Evolutionary conservation across 2,329 filamentous ascomycete species (phyloP).

Genomic region (Aspergillus sclerotialis): DNA sequence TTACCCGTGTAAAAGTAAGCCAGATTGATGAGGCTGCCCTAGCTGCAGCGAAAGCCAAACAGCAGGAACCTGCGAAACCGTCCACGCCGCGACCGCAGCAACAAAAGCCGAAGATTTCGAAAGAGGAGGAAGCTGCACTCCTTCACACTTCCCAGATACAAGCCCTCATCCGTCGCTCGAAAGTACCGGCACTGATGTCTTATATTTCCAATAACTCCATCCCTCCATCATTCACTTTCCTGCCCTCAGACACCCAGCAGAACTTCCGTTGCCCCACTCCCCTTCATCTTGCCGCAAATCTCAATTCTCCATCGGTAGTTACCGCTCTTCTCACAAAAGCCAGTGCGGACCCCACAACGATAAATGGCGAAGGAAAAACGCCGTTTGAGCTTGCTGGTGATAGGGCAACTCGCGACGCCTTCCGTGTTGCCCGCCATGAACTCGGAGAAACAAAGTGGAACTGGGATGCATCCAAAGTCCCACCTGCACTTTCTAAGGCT

Average conservation of each 20-base stretch:
- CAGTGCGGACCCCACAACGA: constrained; percentile 63
- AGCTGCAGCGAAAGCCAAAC: constrained; percentile 43
- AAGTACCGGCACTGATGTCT: constrained; percentile 75
- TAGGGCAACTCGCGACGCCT: constrained; percentile 77
- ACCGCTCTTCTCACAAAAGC: constrained; percentile 68
- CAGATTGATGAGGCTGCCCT: constrained; percentile 64
- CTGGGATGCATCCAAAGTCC: constrained; percentile 72
- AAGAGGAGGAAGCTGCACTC: constrained; percentile 74
- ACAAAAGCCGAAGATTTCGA: constrained; percentile 56
- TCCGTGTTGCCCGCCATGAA: constrained; percentile 77
- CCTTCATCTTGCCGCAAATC: constrained; percentile 76
- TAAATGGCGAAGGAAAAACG: constrained; percentile 71
- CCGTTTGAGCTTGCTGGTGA: constrained; percentile 85
- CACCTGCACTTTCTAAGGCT: constrained; percentile 59
- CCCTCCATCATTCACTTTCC: constrained; percentile 65
- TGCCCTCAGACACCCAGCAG: constrained; percentile 57
- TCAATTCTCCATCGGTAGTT: constrained; percentile 73
- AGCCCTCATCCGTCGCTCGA: constrained; percentile 79
- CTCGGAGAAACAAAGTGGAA: constrained; percentile 70
- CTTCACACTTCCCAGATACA: constrained; percentile 87
- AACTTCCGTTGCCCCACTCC: constrained; percentile 77
- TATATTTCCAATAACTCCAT: constrained; percentile 75
- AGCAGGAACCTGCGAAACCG: constrained; percentile 28
- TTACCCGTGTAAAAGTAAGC: constrained; percentile 81
- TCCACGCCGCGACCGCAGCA: constrained; percentile 24